Base-by-base conservation (phyloP, 2,329 filamentous ascomycete genomes). In the Cadophora malorum region DNA sequence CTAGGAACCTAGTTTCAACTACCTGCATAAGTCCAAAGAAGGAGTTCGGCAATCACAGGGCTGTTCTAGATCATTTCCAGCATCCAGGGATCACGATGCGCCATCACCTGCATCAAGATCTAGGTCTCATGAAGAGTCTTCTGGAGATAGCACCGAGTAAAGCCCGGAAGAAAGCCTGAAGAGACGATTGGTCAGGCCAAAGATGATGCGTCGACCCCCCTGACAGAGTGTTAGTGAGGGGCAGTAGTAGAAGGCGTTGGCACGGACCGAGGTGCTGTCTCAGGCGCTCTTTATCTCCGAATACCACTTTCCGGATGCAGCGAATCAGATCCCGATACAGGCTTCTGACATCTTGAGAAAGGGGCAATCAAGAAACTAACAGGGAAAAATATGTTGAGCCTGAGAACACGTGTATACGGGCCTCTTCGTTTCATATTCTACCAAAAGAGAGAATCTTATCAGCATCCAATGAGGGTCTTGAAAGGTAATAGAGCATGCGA, bases 1-100 rank as follows among this genome's bases (percentile, higher is more conserved):
- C 33, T 62, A 55, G 65, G 47, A 23, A 23, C 33, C 21, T 38
- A 21, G 33, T 33, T 56, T 38, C 38, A 63, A 63, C 38, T 65
- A 55, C 64, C 23, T 33, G 52, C 33, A 58, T 49, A 49, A 49
- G 41, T 21, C 6, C 45, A 49, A 21, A n/a, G n/a, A 28, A 28
- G 28, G 23, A 19, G 19, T 25, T 67, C 65, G 58, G 65, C 64
- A 63, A 66, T 70, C 63, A 66, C 63, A 66, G 55, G 67, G 58
- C 59, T 47, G 23, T 35, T 45, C 49, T 45, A 50, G 49, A 69
- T 69, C 68, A 69, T 58, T 49, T 65, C 55, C 49, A 60, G 60
- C 12, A 47, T 28, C 53, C 65, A 65, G 65, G 65, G 63, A 59
- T 64, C 62, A 65, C 63, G 62, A 62, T 53, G 64, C 58, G 47